Evolutionary conservation across 2,329 filamentous ascomycete species (phyloP).

Genomic region (Penicillium palitans): DNA sequence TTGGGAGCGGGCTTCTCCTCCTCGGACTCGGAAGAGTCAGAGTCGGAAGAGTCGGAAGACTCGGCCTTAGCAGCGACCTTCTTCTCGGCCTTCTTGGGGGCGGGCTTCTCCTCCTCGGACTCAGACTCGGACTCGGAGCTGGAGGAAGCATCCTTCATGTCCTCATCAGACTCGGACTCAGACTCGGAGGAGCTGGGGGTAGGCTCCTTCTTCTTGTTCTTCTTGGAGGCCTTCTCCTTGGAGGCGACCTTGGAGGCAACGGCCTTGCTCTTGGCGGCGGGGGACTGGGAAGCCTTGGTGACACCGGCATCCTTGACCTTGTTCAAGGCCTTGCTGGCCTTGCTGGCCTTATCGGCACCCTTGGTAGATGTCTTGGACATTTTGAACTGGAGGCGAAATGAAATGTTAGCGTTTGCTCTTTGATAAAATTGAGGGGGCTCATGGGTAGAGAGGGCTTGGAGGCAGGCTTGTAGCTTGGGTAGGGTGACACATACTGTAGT

Average conservation of each 20-base stretch:
- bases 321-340: constrained; percentile 44
- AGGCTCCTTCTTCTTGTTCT: constrained; percentile 47
- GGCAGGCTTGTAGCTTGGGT: constrained; percentile 12
- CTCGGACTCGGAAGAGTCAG: constrained; percentile 34
- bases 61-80: constrained; percentile 31
- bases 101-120: constrained; percentile 33
- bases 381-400: constrained; percentile 28
- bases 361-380: constrained; percentile 48
- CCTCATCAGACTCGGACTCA: constrained; percentile 41
- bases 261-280: constrained; percentile 49
- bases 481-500: constrained; percentile 15
- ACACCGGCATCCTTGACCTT: constrained; percentile 52
- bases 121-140: constrained; percentile 23
- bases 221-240: constrained; percentile 44
- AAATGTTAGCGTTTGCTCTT: constrained; percentile 21
- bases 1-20: constrained; percentile 31
- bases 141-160: constrained; percentile 35
- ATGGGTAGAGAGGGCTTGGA: constrained; percentile 6
- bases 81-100: constrained; percentile 31
- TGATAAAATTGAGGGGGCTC: not conserved
- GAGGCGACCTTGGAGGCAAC: constrained; percentile 43
- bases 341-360: constrained; percentile 38
- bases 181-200: constrained; percentile 32
- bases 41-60: constrained; percentile 33
- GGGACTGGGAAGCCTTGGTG: constrained; percentile 46